A percentile compares a stretch with the other conserved stretches of the same genome.
These are phyloP conservation scores for Colletotrichum limetticola DNA, from an alignment of 2,329 filamentous ascomycete species.

Conservation along the genomic window DNA sequence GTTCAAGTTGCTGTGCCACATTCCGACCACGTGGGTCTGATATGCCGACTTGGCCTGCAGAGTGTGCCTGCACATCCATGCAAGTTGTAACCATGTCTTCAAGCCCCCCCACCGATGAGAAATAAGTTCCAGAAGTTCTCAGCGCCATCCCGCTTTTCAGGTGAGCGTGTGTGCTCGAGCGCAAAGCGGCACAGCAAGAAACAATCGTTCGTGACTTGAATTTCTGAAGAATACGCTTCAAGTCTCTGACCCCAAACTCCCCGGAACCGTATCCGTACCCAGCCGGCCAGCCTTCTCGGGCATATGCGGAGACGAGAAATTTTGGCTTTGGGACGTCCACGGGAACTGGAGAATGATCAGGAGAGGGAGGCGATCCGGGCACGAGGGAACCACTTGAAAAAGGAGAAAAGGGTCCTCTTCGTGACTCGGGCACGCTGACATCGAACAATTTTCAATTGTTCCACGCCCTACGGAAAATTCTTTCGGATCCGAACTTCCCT, in stretches of 20 bases:
- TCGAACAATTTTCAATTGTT: neutral
- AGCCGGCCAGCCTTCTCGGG: neutral
- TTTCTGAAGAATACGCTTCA: neutral
- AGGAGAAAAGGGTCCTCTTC: neutral
- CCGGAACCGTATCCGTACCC: neutral
- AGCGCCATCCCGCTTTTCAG: constrained; percentile 17
- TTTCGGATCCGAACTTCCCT: constrained; percentile 9
- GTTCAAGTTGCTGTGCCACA: neutral
- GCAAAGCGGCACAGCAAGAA: neutral
- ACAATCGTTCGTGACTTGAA: neutral
- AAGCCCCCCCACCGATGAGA: neutral
- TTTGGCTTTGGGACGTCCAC: neutral
- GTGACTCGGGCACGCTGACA: neutral
- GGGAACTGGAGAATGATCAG: neutral
- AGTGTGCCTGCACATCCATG: neutral
- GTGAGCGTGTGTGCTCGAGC: constrained; percentile 13
- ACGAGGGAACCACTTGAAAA: neutral
- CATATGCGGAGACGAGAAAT: constrained; percentile 8
- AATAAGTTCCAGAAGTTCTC: constrained; percentile 14
- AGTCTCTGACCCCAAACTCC: neutral
- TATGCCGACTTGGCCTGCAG: constrained; percentile 5
- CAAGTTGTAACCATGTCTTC: neutral
- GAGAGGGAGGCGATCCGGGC: neutral
- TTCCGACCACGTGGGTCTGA: constrained; percentile 1
- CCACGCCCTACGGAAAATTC: neutral